Evolutionary conservation across 2,329 filamentous ascomycete genomes (phyloP), one percentile per base, ranked within the genome.

Genomic region (Zasmidium citrigriseum): DNA sequence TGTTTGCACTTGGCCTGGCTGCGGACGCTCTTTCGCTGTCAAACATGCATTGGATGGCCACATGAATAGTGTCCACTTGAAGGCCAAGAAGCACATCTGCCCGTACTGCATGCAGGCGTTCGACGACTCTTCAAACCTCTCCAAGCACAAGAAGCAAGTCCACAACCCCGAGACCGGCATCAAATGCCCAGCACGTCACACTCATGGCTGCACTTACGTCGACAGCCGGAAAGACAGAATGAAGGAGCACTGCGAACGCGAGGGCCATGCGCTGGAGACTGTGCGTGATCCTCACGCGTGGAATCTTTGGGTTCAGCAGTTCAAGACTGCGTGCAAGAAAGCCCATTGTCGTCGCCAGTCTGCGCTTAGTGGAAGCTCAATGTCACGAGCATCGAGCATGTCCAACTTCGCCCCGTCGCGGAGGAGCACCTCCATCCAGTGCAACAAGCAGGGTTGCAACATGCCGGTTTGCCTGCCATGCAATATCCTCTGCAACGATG

Each of bases 31-130:
- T 0, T 89, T 89, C 67, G 85, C 87, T 53, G 86, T 89, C 61
- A 86, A 88, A 63, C 88, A 85, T 62, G 86, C 86, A 21, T 75
- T 87, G 21, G 64, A 66, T 18, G 64, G 64, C 18, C 87, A 90
- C 65, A 81, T 82, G 65, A 87, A 89, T 66, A 66, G 64, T 29
- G 88, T 86, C 0, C 85, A 86, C 45, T 57, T 66, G 29, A 68
- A 68, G 18, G 64, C 67, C 10, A 89, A 88, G 67, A 71, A 70
- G 34, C 71, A 72, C 58, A 58, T 68, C 47, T 73, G 71, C 53
- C 63, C 67, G 5, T 65, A 68, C 59, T 73, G 71, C 54, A 63
- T 65, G 18, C 70, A 73, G 55, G 70, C 68, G n/a, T 73, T 72
- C 54, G 70, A 70, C 41, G 71, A 73, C 52, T 71, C 68, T 46